A percentile compares a stretch with the other conserved stretches of the same genome.
phyloP scores from a whole-genome alignment of 2,329 filamentous ascomycete genomes.

The Neospermospora avenae region DNA sequence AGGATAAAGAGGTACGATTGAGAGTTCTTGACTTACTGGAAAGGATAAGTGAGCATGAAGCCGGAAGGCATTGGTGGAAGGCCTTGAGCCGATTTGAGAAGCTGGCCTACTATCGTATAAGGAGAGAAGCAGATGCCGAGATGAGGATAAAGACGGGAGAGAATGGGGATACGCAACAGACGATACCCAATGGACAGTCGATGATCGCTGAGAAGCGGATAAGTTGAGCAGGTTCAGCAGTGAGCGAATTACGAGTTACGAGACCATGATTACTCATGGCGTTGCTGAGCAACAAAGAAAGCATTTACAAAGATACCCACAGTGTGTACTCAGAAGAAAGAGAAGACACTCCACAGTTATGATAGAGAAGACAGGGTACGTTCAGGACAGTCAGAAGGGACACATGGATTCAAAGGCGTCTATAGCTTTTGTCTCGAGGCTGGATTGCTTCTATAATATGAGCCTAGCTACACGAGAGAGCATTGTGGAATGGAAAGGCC shows the following conservation, averaged over 20 bases:
- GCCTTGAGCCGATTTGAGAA: slow-evolving; percentile 84
- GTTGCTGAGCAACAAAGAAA: slow-evolving; percentile 25
- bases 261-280: slow-evolving; percentile 22
- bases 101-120: slow-evolving; percentile 76
- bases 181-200: slow-evolving; percentile 17
- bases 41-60: slow-evolving; percentile 79
- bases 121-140: slow-evolving; percentile 60
- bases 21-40: slow-evolving; percentile 78
- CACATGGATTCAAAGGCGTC: slow-evolving; percentile 1
- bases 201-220: slow-evolving; percentile 45
- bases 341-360: background rate
- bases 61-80: slow-evolving; percentile 90
- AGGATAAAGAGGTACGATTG: slow-evolving; percentile 72
- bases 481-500: slow-evolving; percentile 25
- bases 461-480: slow-evolving; percentile 14
- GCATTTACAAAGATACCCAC: slow-evolving; percentile 25
- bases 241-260: slow-evolving; percentile 24
- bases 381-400: background rate
- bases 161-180: slow-evolving; percentile 11
- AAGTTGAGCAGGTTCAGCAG: slow-evolving; percentile 39
- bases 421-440: slow-evolving; percentile 27
- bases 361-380: background rate
- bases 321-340: slow-evolving; percentile 4
- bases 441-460: slow-evolving; percentile 26
- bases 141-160: slow-evolving; percentile 35